Evolutionary conservation across 2,329 filamentous ascomycete species (phyloP).

Genomic region (Colletotrichum lini): DNA sequence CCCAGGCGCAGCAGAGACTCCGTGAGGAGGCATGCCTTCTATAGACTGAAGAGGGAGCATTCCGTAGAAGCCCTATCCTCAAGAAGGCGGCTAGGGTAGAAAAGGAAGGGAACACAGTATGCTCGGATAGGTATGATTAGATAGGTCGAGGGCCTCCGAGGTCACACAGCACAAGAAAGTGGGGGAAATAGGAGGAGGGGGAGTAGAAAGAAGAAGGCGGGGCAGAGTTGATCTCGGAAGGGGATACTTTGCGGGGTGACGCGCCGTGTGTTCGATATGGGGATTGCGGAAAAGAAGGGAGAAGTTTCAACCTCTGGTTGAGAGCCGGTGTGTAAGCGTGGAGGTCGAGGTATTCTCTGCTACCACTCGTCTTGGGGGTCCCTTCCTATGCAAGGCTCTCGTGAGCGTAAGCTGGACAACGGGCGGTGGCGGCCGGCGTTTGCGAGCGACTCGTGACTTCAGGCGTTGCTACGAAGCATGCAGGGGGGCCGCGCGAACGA

Average conservation of each 20-base stretch:
- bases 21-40: constrained; percentile 59
- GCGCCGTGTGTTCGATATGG: constrained; percentile 32
- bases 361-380: constrained; percentile 15
- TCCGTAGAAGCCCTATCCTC: constrained; percentile 46
- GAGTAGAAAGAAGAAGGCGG: constrained; percentile 27
- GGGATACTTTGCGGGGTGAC: constrained; percentile 40
- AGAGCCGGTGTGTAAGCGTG: constrained; percentile 11
- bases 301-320: constrained; percentile 11
- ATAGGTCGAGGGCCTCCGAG: constrained; percentile 45
- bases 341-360: constrained; percentile 13
- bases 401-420: constrained; percentile 9
- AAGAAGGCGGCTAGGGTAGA: constrained; percentile 21
- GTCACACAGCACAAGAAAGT: constrained; percentile 53
- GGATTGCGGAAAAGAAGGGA: constrained; percentile 19
- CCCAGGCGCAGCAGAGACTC: constrained; percentile 50
- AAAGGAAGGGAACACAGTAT: constrained; percentile 45
- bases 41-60: constrained; percentile 70
- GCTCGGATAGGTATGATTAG: constrained; percentile 30
- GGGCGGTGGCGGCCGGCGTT: constrained; percentile 19
- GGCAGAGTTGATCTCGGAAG: constrained; percentile 37
- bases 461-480: constrained; percentile 27
- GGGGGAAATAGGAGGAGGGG: constrained; percentile 42
- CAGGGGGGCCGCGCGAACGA: constrained; percentile 25
- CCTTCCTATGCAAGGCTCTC: constrained; percentile 29
- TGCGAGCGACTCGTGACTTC: constrained; percentile 10